A percentile compares a stretch with the other conserved stretches of the same genome.
Evolutionary conservation across 495 filamentous ascomycete species (phyloP).

Genomic region (Pyrenula massariospora): DNA sequence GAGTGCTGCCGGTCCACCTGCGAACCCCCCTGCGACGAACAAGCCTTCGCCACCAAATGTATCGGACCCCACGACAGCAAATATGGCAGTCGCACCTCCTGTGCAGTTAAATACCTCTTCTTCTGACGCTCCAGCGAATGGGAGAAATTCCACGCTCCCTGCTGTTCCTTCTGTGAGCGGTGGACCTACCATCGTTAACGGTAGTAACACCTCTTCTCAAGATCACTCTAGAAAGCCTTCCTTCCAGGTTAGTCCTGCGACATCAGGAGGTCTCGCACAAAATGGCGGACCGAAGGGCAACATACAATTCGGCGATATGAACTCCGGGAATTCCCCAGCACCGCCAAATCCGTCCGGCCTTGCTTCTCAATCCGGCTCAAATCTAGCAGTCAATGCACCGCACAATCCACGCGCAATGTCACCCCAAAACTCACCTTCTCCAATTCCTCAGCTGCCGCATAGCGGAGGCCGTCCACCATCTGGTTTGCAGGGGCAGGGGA

Average conservation of each 20-base stretch:
- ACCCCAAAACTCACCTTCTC: slow-evolving; percentile 70
- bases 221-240: slow-evolving; percentile 77
- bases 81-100: slow-evolving; percentile 1
- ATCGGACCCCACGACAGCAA: not conserved
- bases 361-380: slow-evolving; percentile 29
- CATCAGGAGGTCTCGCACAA: slow-evolving; percentile 57
- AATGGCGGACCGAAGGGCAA: slow-evolving; percentile 63
- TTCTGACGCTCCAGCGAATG: not conserved
- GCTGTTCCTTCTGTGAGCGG: not conserved
- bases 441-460: slow-evolving; percentile 75
- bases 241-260: slow-evolving; percentile 74
- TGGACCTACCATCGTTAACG: slow-evolving; percentile 45
- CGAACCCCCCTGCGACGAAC: not conserved
- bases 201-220: slow-evolving; percentile 41
- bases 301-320: slow-evolving; percentile 67
- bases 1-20: not conserved
- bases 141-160: not conserved
- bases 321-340: slow-evolving; percentile 46
- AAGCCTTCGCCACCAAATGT: not conserved
- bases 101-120: not conserved
- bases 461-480: slow-evolving; percentile 79
- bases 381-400: slow-evolving; percentile 55
- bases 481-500: slow-evolving; percentile 49
- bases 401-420: slow-evolving; percentile 55
- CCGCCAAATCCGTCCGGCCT: slow-evolving; percentile 31